These are phyloP conservation scores for Cladosporium sp. DNA, from an alignment of 2,329 filamentous ascomycete species.

Conservation along the genomic window DNA sequence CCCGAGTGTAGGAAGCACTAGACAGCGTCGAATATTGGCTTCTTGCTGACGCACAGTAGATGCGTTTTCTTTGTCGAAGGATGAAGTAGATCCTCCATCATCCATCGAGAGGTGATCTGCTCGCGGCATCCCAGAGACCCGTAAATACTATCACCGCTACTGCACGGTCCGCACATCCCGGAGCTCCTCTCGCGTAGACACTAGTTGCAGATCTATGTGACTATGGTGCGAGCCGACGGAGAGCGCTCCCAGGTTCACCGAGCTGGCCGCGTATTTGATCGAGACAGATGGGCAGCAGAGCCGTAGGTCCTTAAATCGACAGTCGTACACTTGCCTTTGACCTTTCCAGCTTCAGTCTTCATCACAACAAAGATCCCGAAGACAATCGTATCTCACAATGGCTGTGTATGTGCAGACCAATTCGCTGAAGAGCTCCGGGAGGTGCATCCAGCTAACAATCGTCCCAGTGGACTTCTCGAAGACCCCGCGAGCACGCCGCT, in stretches of 20 bases:
- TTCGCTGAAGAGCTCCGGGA: too few relatives aligned
- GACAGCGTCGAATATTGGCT: too few relatives aligned
- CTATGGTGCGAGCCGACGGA: background rate
- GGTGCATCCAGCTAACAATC: background rate
- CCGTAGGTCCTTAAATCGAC: background rate
- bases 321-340: background rate
- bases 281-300: too few relatives aligned
- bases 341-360: background rate
- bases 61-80: too few relatives aligned
- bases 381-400: background rate
- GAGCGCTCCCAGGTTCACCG: background rate
- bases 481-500: slow-evolving; percentile 13
- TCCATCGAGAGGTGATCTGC: too few relatives aligned
- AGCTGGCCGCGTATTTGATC: background rate
- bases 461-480: slow-evolving; percentile 7
- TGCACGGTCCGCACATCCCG: too few relatives aligned
- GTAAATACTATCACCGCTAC: too few relatives aligned
- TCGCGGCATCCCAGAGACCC: too few relatives aligned
- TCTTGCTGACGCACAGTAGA: too few relatives aligned
- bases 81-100: too few relatives aligned
- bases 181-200: too few relatives aligned
- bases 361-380: background rate
- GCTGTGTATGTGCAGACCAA: slow-evolving; percentile 1
- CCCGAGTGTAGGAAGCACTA: too few relatives aligned
- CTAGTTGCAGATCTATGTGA: background rate